These are phyloP conservation scores for Zygoascus tannicola DNA, from an alignment of 805 yeast species.

Conservation along the genomic window DNA sequence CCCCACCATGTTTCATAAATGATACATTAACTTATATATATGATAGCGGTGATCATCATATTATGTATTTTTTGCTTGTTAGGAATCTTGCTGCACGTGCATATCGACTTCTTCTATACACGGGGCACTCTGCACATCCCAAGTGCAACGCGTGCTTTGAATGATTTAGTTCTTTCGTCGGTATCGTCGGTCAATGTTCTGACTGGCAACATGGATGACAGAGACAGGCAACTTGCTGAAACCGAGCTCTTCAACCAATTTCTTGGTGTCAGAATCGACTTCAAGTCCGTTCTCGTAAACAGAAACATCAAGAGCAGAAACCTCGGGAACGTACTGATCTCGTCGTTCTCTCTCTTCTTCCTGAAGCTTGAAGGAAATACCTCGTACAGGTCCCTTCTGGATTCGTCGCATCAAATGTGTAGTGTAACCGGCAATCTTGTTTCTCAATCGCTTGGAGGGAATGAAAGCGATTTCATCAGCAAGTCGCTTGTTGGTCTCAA, in stretches of 20 bases:
- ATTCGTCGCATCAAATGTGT: conserved; percentile 99
- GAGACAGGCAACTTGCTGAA: conserved; percentile 60
- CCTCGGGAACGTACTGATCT: conserved; percentile 99
- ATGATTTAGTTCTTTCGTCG: conserved; percentile 70
- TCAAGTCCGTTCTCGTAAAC: conserved; percentile 93
- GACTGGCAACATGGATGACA: conserved; percentile 80
- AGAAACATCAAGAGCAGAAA: conserved; percentile 97
- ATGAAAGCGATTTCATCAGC: conserved; percentile 97
- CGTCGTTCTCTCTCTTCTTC: conserved; percentile 99
- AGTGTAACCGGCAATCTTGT: conserved; percentile 99
- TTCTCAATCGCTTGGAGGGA: conserved; percentile 99
- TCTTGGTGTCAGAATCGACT: conserved; percentile 95
- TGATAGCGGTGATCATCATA: no score
- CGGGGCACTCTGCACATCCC: no score
- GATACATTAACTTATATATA: neutral
- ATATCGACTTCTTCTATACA: no score
- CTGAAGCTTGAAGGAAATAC: conserved; percentile 99
- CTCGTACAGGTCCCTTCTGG: conserved; percentile 99
- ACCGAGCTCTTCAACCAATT: conserved; percentile 89
- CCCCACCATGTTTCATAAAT: neutral
- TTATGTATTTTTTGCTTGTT: no score
- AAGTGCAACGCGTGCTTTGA: no score
- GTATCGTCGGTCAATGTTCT: conserved; percentile 74
- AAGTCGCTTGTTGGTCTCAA: conserved; percentile 99
- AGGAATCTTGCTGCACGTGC: no score